Conservation (phyloP, 257 asterid species). For the Lycium ferocissimum region DNA sequence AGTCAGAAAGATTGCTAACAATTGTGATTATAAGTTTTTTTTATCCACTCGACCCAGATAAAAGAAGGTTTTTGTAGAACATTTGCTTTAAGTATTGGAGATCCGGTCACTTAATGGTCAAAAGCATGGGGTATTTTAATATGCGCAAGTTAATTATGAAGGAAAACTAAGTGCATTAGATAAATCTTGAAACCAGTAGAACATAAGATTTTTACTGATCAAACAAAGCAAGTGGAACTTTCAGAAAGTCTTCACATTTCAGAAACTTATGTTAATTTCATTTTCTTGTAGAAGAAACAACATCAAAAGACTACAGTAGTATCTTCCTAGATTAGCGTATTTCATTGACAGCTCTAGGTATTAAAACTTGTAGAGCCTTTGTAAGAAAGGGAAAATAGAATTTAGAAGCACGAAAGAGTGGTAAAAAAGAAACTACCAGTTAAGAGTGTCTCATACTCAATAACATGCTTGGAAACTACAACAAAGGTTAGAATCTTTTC, state of each 20-base stretch:
- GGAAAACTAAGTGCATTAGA: background rate
- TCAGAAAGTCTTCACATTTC: too few species aligned
- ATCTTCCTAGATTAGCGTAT: background rate
- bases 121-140: too few species aligned
- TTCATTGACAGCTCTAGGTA: background rate
- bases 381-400: background rate
- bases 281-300: too few species aligned
- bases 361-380: background rate
- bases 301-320: background rate
- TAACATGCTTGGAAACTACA: background rate
- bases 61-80: too few species aligned
- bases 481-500: background rate
- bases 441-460: background rate
- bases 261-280: too few species aligned
- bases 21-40: too few species aligned
- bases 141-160: too few species aligned
- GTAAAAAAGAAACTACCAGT: background rate
- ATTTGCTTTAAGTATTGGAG: too few species aligned
- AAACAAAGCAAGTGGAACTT: background rate
- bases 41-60: too few species aligned
- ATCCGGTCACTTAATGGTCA: too few species aligned
- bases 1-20: too few species aligned
- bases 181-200: background rate
- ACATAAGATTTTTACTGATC: background rate
- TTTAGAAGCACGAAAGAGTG: background rate